Evolutionary conservation across 2,329 filamentous ascomycete genomes (phyloP), one percentile per base, ranked within the genome.

Genomic region (Zasmidium cellare): DNA sequence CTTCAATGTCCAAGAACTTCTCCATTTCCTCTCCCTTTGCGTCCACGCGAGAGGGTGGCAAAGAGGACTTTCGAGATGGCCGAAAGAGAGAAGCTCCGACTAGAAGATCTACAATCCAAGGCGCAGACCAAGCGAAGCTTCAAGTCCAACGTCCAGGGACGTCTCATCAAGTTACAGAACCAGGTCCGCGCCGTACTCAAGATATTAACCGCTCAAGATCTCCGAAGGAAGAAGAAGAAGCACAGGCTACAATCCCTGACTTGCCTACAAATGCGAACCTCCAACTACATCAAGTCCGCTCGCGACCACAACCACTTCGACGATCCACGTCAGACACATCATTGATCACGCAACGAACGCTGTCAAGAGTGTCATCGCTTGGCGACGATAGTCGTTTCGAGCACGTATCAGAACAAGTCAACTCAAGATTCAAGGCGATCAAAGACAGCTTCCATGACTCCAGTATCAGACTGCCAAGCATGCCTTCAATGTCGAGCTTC

Each of bases 401-500:
- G 51, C 81, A 94, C 72, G 86, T 96, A 12, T 85, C 87, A 46
- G 89, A 91, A 60, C 90, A 94, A 78, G 88, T 93, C 64, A 97
- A 97, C 68, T 91, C 89, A 65, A 84, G 93, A 45, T 82, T 94
- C 69, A 96, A 96, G 76, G 93, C 93, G 3, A 90, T 97, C 71
- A 89, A 87, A 69, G 92, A 97, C 71, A 96, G 89, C 69, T 85
- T 90, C 61, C 87, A 91, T 70, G 92, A 96, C 67, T 90, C 92
- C 1, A 90, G 87, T 55, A 88, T 92, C 74, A 90, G 87, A 69
- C 62, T 80, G 51, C 78, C 78, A 18, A 72, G 71, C 44, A 71
- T 80, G 56, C 74, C 78, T 16, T 82, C 82, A 60, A 74, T 89
- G 38, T 82, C 86, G 2, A 64, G 56, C 51, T 63, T 72, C 55